Base-by-base conservation (phyloP, 2,329 filamentous ascomycete species). In the Leptosphaerulina australis region DNA sequence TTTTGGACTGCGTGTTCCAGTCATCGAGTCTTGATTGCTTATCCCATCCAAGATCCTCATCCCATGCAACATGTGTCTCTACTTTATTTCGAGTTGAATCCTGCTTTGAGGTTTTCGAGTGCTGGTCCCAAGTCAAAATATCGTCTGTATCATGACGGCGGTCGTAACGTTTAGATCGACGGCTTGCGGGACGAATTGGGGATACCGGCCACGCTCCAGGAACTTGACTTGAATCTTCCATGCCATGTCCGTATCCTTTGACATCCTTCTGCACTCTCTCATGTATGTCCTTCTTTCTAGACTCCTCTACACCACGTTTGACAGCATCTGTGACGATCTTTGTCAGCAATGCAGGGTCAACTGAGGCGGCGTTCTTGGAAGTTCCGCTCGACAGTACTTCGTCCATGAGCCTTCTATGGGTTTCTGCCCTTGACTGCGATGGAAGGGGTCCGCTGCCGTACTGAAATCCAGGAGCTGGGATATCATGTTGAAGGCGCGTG, bases 371-470 rank as follows among this genome's bases (percentile, higher is more conserved):
- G 24, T 53, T 26, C 1, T 21, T 14, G 3, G 10, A 25, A 10
- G 8, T 7, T 10, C 3, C 21, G 24, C 22, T 33, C 1, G 31
- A 18, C 9, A 20, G 29, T 1, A 12, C 11, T 4, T 29, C 47
- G 22, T 22, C 26, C 11, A 33, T 24, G 24, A 20, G 52, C n/a
- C 45, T 39, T 35, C 10, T 20, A 31, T 45, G 44, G 1, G 22
- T 35, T 3, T 43, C 36, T 24, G 11, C 18, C 4, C 17, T 24
- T 3, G 50, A 29, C 18, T 18, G 50, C 2, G 41, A 31, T 1
- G 60, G 66, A 18, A 70, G 55, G 12, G 66, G 65, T 8, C 66
- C 64, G 22, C 56, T 60, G 11, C 66, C 67, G 12, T 70, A 70
- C 18, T 64, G 59, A n/a, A 61, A 56, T 3, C 50, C 58, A 4